phyloP scores from a whole-genome alignment of 192 early-diverging fungal genomes.

The Funneliformis geosporum region DNA sequence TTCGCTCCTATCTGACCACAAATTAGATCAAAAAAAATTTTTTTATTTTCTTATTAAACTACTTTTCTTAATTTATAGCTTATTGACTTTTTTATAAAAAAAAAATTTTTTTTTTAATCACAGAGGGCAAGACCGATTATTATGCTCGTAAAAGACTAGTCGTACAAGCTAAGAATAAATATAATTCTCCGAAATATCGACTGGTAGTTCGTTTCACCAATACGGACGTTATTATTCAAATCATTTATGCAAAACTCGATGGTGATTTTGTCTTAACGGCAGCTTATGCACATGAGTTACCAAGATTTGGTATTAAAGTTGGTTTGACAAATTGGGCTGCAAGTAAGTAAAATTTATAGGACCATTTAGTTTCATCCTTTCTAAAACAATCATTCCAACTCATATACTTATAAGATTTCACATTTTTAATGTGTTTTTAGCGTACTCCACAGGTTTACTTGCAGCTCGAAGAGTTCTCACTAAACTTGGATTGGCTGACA shows the following conservation, averaged over 20 bases:
- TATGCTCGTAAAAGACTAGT: conserved; percentile 98
- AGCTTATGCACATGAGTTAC: conserved; percentile 97
- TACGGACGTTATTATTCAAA: conserved; percentile 94
- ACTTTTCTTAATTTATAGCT: background rate
- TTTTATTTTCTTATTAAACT: background rate
- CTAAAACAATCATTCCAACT: background rate
- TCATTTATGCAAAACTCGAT: conserved; percentile 97
- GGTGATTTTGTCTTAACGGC: conserved; percentile 94
- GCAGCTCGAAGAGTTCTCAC: conserved; percentile 92
- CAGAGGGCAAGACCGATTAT: conserved; percentile 99
- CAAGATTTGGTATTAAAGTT: conserved; percentile 92
- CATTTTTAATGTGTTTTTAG: conserved; percentile 43
- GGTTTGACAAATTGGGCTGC: conserved; percentile 99
- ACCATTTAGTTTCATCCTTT: background rate
- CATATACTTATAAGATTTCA: background rate
- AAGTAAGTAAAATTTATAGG: conserved; percentile 16
- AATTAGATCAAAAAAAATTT: background rate
- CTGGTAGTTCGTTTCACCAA: conserved; percentile 99
- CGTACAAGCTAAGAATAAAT: conserved; percentile 99
- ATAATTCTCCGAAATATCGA: conserved; percentile 99
- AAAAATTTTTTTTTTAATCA: conserved; percentile 23
- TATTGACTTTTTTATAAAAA: background rate
- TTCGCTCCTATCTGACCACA: conserved; percentile 88
- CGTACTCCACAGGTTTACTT: conserved; percentile 97
- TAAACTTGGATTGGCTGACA: conserved; percentile 92